phyloP scores from a whole-genome alignment of 2,329 filamentous ascomycete species.

The Xylariaceae sp. region DNA sequence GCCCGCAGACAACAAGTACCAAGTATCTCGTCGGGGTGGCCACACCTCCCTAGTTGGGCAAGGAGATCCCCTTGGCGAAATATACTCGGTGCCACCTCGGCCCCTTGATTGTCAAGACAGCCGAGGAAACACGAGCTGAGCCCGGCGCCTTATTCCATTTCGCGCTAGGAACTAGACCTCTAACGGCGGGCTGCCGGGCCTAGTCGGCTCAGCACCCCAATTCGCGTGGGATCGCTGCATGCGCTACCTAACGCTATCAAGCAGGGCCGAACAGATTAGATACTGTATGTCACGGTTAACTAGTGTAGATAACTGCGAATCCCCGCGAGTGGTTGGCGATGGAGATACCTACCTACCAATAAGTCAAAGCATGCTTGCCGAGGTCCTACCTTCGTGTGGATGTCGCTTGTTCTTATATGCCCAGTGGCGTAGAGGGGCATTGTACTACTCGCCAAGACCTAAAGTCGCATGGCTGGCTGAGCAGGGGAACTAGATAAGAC shows the following conservation, averaged over 20 bases:
- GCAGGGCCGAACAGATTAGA: no score
- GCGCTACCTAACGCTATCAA: not conserved
- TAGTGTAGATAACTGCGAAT: no score
- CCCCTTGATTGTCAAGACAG: slow-evolving; percentile 5
- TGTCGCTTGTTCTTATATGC: no score
- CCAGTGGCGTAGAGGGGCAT: no score
- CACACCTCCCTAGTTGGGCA: slow-evolving; percentile 18
- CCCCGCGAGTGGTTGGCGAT: not conserved
- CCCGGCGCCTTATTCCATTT: slow-evolving; percentile 7
- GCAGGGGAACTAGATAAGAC: no score
- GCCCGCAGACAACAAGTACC: no score
- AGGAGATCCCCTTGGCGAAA: slow-evolving; percentile 1
- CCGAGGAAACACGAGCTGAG: slow-evolving; percentile 14
- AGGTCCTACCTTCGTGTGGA: no score
- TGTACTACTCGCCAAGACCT: no score
- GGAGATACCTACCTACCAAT: not conserved
- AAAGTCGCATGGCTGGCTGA: no score
- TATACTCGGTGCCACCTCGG: slow-evolving; percentile 23
- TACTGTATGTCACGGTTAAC: no score
- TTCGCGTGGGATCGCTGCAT: slow-evolving; percentile 19
- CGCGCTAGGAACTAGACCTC: not conserved
- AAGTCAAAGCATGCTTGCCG: no score
- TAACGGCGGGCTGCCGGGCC: slow-evolving; percentile 7
- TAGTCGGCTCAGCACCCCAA: slow-evolving; percentile 12
- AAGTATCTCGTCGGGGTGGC: no score